A percentile compares a stretch with the other conserved stretches of the same genome.
phyloP scores from a whole-genome alignment of 1,284 basidiomycete species.

The Ganoderma lingzhi region DNA sequence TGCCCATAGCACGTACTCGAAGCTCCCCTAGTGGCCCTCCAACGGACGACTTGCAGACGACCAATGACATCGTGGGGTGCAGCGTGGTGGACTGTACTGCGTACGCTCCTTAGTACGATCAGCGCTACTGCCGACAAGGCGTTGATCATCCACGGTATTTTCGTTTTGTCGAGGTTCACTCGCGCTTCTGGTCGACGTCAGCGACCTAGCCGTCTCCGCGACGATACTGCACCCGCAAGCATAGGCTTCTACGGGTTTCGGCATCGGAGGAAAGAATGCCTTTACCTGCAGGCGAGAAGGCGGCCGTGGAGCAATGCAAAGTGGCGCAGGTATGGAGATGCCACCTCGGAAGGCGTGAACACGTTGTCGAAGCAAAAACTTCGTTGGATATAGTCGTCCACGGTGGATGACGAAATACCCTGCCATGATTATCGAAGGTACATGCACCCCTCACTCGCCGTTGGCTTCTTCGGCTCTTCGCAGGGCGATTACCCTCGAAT shows the following conservation, averaged over 20 bases:
- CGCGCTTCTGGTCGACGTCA: neutral
- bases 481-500: neutral
- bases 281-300: neutral
- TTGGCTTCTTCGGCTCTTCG: neutral
- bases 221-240: neutral
- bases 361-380: constrained; percentile 4
- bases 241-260: constrained; percentile 2
- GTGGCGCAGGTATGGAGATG: neutral
- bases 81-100: constrained; percentile 18
- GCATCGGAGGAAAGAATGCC: neutral
- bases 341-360: neutral
- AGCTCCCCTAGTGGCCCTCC: neutral
- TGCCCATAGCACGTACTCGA: neutral
- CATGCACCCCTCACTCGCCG: neutral
- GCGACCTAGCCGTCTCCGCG: neutral
- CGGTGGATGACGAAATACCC: neutral
- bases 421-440: neutral
- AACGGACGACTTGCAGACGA: neutral
- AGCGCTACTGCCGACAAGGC: constrained; percentile 26
- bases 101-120: constrained; percentile 21
- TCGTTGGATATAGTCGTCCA: neutral
- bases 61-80: constrained; percentile 8
- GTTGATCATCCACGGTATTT: constrained; percentile 21
- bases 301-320: neutral
- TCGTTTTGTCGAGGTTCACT: neutral